Evolutionary conservation across 106 monocot species (phyloP).

Genomic region (Platanthera guangdongensis): DNA sequence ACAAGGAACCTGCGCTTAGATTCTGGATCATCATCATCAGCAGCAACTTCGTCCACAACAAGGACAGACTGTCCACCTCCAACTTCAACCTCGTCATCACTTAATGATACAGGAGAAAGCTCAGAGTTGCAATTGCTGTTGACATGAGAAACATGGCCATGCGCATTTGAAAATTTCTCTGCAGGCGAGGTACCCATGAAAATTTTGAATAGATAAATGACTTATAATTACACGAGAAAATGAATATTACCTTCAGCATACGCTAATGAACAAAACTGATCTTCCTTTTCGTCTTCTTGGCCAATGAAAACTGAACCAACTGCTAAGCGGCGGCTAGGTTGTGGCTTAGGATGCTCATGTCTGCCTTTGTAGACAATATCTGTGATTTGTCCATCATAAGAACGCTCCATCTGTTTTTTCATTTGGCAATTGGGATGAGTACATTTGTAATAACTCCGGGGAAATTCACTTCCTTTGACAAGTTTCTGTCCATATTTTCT

Average conservation of each 20-base stretch:
- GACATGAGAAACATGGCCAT: conserved; percentile 15
- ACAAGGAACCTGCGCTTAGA: conserved; percentile 71
- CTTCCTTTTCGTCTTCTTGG: conserved; percentile 51
- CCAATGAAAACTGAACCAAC: conserved; percentile 35
- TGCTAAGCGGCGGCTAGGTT: conserved; percentile 52
- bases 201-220: not conserved
- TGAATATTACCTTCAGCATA: conserved; percentile 31
- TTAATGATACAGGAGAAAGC: conserved; percentile 40
- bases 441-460: conserved; percentile 93
- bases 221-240: not conserved
- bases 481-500: conserved; percentile 97
- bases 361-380: conserved; percentile 74
- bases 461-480: conserved; percentile 98
- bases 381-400: conserved; percentile 86
- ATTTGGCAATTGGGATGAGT: conserved; percentile 95
- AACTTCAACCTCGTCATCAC: conserved; percentile 59
- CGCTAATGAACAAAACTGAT: conserved; percentile 23
- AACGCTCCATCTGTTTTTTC: conserved; percentile 91
- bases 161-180: conserved; percentile 42
- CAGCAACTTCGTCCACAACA: conserved; percentile 35
- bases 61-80: conserved; percentile 30
- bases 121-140: conserved; percentile 38
- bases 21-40: conserved; percentile 75
- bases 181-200: conserved; percentile 14
- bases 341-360: conserved; percentile 95